Conservation (phyloP, 75 land plant genomes). For the Picea sitchensis region DNA sequence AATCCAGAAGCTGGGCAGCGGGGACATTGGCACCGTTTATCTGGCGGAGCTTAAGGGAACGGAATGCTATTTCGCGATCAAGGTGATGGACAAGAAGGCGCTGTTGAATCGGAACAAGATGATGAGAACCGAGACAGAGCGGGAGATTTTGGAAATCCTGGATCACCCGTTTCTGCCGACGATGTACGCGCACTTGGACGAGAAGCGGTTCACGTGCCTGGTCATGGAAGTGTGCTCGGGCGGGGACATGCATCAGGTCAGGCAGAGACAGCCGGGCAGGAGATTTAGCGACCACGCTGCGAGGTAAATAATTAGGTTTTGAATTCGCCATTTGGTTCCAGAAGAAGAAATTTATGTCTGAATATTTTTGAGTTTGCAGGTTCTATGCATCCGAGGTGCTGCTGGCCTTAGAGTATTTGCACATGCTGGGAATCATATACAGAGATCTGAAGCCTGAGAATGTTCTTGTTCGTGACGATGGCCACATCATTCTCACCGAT, state of each 20-base stretch:
- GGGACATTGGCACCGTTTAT: conserved; percentile 80
- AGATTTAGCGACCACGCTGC: conserved; percentile 57
- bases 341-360: background rate
- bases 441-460: conserved; percentile 36
- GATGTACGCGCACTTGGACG: conserved; percentile 52
- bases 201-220: conserved; percentile 43
- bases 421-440: conserved; percentile 19
- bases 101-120: conserved; percentile 47
- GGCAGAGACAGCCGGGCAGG: conserved; percentile 58
- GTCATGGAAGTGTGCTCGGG: conserved; percentile 83
- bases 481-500: conserved; percentile 26
- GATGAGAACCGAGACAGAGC: conserved; percentile 55
- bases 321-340: background rate
- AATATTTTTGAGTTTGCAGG: background rate
- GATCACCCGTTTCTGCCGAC: conserved; percentile 77
- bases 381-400: conserved; percentile 28
- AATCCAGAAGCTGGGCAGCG: conserved; percentile 60
- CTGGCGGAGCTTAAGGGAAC: conserved; percentile 44
- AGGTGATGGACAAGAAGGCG: conserved; percentile 75
- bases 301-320: conserved; percentile 27
- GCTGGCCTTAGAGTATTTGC: conserved; percentile 25
- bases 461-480: conserved; percentile 18
- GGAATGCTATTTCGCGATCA: conserved; percentile 48
- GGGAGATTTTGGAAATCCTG: conserved; percentile 53
- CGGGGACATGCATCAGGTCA: conserved; percentile 76